Evolutionary conservation across 202 grass and related monocot genomes (phyloP), one percentile per base, ranked within the genome.

Genomic region (Eragrostis tef): DNA sequence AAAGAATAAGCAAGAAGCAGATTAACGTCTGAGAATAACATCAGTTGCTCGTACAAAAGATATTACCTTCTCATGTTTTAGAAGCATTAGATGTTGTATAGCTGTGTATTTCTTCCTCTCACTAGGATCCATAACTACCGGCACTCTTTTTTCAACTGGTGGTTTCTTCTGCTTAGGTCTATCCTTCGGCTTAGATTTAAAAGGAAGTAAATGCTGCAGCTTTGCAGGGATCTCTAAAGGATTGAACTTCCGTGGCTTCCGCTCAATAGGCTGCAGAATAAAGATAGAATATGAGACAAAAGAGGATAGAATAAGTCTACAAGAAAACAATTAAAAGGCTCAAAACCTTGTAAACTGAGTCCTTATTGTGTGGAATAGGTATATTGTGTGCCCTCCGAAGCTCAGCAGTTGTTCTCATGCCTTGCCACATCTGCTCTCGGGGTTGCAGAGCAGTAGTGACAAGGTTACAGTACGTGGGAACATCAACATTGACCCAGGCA

Each of bases 361-460:
- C 96, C 73, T 87, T 95, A 67, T 95, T 99, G 81, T 91, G 84
- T 63, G 90, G 90, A 68, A 95, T 79, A 58, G 88, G 82, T 73
- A 92, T 52, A 57, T 88, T 93, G 54, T 91, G 70, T 48, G 85
- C 81, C 70, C 42, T 92, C 70, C 93, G 87, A 47, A 99, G 44
- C 71, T 95, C 96, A n/a, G 88, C 83, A 82, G 82, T 83, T 78
- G 96, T 95, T 87, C 88, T 91, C 96, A 95, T 99, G 81, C 96
- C 96, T 78, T 89, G 84, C 93, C 96, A 99, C 12, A 73, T 69
- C 67, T 87, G 65, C 64, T 88, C 86, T 45, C 77, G 89, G 59
- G 93, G 96, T 83, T 93, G 89, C 61, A 99, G 80, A 80, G 93
- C 81, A 62, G 93, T 95, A 7, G 93, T 87, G 31, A 95, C 90